These are phyloP conservation scores for Cucurbita argyrosperma DNA, from an alignment of 306 rosid genomes.

Conservation along the genomic window DNA sequence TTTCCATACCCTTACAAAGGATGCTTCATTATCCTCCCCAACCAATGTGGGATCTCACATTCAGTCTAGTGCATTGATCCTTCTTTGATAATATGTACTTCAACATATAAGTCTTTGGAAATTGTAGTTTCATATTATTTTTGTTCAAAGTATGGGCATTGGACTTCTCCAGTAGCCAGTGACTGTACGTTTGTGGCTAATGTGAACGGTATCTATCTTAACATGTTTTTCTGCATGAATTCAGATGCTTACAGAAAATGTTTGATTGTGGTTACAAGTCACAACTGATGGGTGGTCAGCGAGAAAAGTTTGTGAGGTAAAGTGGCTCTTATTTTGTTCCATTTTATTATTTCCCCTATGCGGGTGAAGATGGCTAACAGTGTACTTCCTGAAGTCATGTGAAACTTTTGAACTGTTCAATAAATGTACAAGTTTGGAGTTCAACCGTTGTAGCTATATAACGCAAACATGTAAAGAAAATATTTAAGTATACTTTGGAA, in stretches of 20 bases:
- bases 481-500: neutral
- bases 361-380: neutral
- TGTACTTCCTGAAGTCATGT: neutral
- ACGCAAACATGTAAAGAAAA: neutral
- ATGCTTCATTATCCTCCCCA: too few relatives aligned
- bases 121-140: neutral
- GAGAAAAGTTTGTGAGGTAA: constrained; percentile 70
- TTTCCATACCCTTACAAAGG: too few relatives aligned
- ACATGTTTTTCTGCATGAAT: constrained; percentile 13
- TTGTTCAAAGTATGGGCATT: neutral
- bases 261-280: constrained; percentile 61
- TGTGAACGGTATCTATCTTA: neutral
- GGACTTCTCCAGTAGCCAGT: neutral
- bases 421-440: neutral
- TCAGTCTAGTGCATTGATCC: neutral
- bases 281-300: constrained; percentile 59
- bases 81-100: neutral
- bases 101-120: neutral
- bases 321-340: constrained; percentile 9
- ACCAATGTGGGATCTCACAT: too few relatives aligned
- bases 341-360: neutral
- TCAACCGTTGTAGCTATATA: neutral
- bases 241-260: constrained; percentile 30
- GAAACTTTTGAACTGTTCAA: neutral
- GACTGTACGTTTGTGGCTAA: neutral